Evolutionary conservation across 2,329 filamentous ascomycete species (phyloP), one percentile per base, ranked within the genome.

Genomic region (Onygenales sp.): DNA sequence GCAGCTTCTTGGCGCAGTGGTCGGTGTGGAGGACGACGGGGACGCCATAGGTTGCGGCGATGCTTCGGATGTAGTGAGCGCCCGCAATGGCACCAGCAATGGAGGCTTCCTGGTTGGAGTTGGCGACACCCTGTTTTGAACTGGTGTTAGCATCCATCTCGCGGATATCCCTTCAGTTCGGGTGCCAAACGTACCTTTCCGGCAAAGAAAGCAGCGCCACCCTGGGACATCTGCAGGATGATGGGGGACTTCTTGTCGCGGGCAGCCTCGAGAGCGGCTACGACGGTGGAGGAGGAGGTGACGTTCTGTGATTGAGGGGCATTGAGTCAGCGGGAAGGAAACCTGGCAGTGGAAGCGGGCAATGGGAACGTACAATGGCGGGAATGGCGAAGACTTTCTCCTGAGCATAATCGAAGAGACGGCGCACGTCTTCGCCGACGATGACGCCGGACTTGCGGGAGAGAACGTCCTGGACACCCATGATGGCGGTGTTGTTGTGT

Each of bases 1-100:
- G 85, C 56, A 97, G 89, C 85, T 97, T 97, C 87, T 97, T 97
- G 71, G 93, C 92, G 77, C 92, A 95, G 81, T 97, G 93, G 74
- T 98, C 93, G 70, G 92, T 94, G 83, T 96, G 91, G 56, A 97
- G 84, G 65, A 97, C 79, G 63, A 95, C 89, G 66, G 92, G 92
- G 61, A 97, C 78, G 64, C 86, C 89, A 76, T 98, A 98, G 63
- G 81, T 64, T 57, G 92, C 89, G 51, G 93, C 89, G 66, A 97
- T 77, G 62, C 87, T 78, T 69, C 91, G 89, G 77, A 96, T 89
- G 80, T 89, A 97, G 78, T 95, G 88, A 63, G 93, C 93, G 64
- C 82, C 91, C 59, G 93, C 91, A 61, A 97, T 75, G 70, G 88
- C 79, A 71, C 93, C 93, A 55, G 85, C 85, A 69, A 98, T 87